A percentile compares a stretch with the other conserved stretches of the same genome.
phyloP scores from a whole-genome alignment of 2,329 filamentous ascomycete species.

The Fusarium annulatum region DNA sequence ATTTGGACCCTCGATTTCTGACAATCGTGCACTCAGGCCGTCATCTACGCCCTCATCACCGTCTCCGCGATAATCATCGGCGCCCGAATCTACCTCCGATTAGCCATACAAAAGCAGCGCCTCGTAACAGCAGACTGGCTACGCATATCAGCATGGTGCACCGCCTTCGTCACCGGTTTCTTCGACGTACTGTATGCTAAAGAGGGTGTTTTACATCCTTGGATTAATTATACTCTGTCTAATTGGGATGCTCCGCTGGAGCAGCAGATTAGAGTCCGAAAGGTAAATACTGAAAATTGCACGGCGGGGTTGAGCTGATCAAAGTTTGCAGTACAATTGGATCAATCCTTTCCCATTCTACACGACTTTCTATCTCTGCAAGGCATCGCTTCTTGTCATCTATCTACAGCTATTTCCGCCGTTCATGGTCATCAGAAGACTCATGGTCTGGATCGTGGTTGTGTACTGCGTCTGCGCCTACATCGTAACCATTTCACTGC shows the following conservation, averaged over 20 bases:
- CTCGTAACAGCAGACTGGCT: conserved; percentile 18
- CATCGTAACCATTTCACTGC: not conserved
- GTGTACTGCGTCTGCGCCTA: conserved; percentile 9
- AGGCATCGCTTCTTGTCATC: conserved; percentile 25
- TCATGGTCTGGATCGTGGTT: not conserved
- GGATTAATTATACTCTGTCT: conserved; percentile 8
- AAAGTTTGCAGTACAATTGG: not conserved
- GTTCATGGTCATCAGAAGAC: conserved; percentile 26
- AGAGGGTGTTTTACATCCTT: not conserved
- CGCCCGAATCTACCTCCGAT: conserved; percentile 21
- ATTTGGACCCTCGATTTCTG: not conserved
- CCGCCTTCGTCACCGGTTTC: not conserved
- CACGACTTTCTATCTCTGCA: conserved; percentile 32
- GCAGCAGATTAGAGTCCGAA: not conserved
- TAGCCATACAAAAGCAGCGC: conserved; percentile 19
- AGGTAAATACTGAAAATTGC: not conserved
- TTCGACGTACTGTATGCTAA: conserved; percentile 6
- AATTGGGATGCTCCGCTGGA: conserved; percentile 16
- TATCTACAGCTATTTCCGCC: conserved; percentile 34
- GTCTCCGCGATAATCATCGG: not conserved
- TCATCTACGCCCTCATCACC: not conserved
- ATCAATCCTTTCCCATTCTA: conserved; percentile 14
- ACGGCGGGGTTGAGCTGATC: not conserved
- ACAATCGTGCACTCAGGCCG: not conserved
- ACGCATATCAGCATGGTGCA: conserved; percentile 15